These are phyloP conservation scores for Alternaria sp. DNA, from an alignment of 2,329 filamentous ascomycete genomes.

Conservation along the genomic window DNA sequence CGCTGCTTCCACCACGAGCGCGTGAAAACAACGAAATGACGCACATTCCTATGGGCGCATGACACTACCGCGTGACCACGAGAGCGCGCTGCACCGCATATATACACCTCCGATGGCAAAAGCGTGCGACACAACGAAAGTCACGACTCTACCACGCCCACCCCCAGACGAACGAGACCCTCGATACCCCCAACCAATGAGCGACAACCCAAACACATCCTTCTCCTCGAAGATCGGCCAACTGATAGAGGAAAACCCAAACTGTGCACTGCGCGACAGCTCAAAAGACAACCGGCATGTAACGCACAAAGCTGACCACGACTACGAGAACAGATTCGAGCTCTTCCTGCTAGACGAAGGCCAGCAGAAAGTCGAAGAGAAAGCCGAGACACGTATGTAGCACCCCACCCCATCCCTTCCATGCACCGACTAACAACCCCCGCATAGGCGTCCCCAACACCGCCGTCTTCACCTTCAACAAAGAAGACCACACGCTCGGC, in stretches of 20 bases:
- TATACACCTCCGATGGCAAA: background rate
- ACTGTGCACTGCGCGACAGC: conserved; percentile 13
- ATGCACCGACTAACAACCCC: background rate
- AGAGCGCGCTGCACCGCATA: background rate
- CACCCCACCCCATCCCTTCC: background rate
- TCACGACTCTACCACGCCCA: background rate
- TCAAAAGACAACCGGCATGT: conserved; percentile 7
- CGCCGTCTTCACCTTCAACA: conserved; percentile 93
- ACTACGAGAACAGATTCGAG: conserved; percentile 73
- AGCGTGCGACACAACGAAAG: background rate
- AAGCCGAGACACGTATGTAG: conserved; percentile 84
- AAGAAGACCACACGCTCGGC: conserved; percentile 95
- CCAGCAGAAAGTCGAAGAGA: conserved; percentile 92
- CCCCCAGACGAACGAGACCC: background rate
- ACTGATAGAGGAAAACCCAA: conserved; percentile 18
- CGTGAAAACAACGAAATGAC: background rate
- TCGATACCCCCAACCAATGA: conserved; percentile 1
- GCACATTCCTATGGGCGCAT: background rate
- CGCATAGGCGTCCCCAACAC: conserved; percentile 85
- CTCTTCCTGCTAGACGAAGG: conserved; percentile 85
- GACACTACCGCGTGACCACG: background rate
- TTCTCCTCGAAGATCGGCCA: conserved; percentile 10
- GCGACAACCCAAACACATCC: background rate
- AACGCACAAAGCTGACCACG: conserved; percentile 24
- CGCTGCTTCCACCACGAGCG: conserved; percentile 1